phyloP scores from a whole-genome alignment of 1,284 basidiomycete genomes.

The Puccinia horiana region DNA sequence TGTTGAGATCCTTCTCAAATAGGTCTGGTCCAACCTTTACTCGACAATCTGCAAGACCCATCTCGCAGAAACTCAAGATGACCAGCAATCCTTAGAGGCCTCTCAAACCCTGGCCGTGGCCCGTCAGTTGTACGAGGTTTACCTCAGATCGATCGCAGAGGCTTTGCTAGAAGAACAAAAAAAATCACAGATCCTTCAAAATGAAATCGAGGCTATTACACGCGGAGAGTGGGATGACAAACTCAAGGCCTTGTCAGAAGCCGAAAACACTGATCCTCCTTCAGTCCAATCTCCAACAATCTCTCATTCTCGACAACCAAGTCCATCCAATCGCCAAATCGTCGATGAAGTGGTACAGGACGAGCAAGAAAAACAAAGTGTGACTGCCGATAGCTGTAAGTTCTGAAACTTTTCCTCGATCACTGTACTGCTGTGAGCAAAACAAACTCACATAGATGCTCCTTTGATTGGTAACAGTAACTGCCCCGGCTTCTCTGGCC shows the following conservation, averaged over 20 bases:
- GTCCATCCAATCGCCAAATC: neutral
- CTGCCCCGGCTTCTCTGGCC: neutral
- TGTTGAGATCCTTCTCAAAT: neutral
- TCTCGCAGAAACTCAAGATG: neutral
- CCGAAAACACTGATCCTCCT: neutral
- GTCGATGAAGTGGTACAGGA: neutral
- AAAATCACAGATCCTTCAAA: neutral
- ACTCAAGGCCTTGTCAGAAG: neutral
- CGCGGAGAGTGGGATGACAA: conserved; percentile 30
- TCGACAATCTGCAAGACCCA: conserved; percentile 5
- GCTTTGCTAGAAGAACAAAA: conserved; percentile 15
- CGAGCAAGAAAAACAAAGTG: neutral
- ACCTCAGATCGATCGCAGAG: conserved; percentile 23
- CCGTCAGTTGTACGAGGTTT: conserved; percentile 12
- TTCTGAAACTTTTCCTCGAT: neutral
- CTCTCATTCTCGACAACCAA: neutral
- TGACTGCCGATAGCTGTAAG: neutral
- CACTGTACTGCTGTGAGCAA: neutral
- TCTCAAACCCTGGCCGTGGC: conserved; percentile 6
- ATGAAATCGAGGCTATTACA: conserved; percentile 13
- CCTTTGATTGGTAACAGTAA: neutral
- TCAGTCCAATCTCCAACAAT: neutral
- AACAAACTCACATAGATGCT: neutral
- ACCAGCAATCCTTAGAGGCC: neutral
- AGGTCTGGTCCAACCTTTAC: conserved; percentile 25